Evolutionary conservation across 2,329 filamentous ascomycete genomes (phyloP).

Genomic region (Botrytis paeoniae): DNA sequence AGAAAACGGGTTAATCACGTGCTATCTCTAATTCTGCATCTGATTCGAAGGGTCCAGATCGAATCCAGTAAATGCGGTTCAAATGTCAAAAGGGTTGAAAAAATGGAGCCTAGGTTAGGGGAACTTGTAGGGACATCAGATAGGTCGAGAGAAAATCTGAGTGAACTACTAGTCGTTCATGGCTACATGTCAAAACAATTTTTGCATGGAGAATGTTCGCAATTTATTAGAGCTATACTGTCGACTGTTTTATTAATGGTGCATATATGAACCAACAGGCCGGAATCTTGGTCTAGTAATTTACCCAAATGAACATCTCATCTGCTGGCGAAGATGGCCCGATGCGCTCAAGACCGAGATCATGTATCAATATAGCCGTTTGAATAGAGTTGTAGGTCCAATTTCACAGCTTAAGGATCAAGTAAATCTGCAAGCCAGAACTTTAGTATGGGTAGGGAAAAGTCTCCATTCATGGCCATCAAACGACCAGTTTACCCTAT

Average conservation of each 20-base stretch:
- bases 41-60: not conserved
- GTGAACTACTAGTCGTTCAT: not conserved
- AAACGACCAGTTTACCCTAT: not conserved
- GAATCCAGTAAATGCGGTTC: not conserved
- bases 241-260: not conserved
- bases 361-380: not conserved
- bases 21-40: not conserved
- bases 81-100: not conserved
- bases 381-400: not conserved
- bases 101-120: not conserved
- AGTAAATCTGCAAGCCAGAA: not conserved
- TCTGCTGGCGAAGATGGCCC: not conserved
- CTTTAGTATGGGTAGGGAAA: not conserved
- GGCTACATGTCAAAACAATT: not conserved
- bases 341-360: not conserved
- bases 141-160: not conserved
- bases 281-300: not conserved
- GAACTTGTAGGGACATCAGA: not conserved
- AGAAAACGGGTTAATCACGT: not conserved
- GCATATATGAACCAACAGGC: not conserved
- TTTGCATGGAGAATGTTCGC: not conserved
- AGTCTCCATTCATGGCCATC: conserved; percentile 2
- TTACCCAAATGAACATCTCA: not conserved
- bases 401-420: not conserved
- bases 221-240: not conserved